Base-by-base conservation (phyloP, 2,329 filamentous ascomycete species). In the Colletotrichum sp. region DNA sequence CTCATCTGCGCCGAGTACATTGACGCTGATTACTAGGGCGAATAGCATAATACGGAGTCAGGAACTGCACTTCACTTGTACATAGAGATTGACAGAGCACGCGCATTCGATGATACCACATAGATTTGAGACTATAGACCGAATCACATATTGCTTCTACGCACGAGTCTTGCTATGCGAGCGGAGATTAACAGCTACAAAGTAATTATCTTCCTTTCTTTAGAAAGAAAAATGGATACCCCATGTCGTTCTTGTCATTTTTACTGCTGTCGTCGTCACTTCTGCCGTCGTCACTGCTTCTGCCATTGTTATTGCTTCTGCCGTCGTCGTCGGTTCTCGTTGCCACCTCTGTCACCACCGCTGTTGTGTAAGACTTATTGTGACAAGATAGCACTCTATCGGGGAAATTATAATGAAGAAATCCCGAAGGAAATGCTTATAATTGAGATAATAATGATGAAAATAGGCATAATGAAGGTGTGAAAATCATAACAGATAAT, bases 1-100 rank as follows among this genome's bases (percentile, higher is more conserved):
- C 32, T 74, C 16, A 68, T 81, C 3, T 82, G 81, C 52, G 79
- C 79, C 65, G 79, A 81, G 39, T 82, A 82, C 66, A 62, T 79
- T 15, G 72, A 70, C 25, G 56, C 56, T 5, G 66, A 70, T 18
- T 48, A 61, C 36, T 70, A 60, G 34, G 13, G 28, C 0, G 2
- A 0, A 22, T 15, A n/a, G 18, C 28, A 28, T 18, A 58, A 25
- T 28, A 25, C 27, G 55, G 43, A 1, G 18, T 22, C 3, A 48
- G 5, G 13, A 48, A 48, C n/a, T 48, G 43, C 43, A 48, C n/a
- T 48, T 48, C 43, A 48, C n/a, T 48, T 48, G 43, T 48, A 48
- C 10, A 48, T 48, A 48, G n/a, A 48, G 3, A 22, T 48, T 22
- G 43, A 22, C n/a, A 10, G n/a, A 48, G n/a, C 43, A 48, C n/a